Conservation (phyloP, 345 rosid genomes). For the Isatis tinctoria region DNA sequence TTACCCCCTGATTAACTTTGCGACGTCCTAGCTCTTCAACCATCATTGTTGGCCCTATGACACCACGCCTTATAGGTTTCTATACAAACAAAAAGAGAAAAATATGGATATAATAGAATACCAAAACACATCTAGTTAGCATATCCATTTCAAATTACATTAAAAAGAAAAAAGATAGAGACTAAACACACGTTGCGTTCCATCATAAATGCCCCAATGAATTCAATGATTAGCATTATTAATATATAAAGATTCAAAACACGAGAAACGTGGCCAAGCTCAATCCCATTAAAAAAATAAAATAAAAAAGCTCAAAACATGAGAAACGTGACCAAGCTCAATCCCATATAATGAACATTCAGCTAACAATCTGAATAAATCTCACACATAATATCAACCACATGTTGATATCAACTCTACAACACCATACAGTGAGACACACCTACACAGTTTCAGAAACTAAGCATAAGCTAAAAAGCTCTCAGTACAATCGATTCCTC, state of each 20-base stretch:
- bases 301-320: not conserved
- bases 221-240: not conserved
- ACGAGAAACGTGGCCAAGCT: not conserved
- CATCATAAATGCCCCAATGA: not conserved
- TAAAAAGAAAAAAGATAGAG: not conserved
- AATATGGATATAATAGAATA: conserved; percentile 4
- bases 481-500: too few species aligned
- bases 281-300: not conserved
- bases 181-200: not conserved
- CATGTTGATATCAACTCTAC: not conserved
- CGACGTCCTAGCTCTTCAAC: conserved; percentile 87
- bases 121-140: not conserved
- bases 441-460: not conserved
- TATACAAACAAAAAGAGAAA: conserved; percentile 32
- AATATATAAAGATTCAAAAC: not conserved
- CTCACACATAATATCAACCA: too few species aligned
- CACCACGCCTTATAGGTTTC: conserved; percentile 85
- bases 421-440: not conserved
- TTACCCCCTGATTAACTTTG: conserved; percentile 60
- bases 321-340: too few species aligned
- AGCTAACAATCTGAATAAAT: not conserved
- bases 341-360: not conserved
- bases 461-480: too few species aligned
- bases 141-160: not conserved
- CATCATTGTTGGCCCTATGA: conserved; percentile 66